Base-by-base conservation (phyloP, 2,329 filamentous ascomycete genomes). In the Byssoonygena ceratinophila region DNA sequence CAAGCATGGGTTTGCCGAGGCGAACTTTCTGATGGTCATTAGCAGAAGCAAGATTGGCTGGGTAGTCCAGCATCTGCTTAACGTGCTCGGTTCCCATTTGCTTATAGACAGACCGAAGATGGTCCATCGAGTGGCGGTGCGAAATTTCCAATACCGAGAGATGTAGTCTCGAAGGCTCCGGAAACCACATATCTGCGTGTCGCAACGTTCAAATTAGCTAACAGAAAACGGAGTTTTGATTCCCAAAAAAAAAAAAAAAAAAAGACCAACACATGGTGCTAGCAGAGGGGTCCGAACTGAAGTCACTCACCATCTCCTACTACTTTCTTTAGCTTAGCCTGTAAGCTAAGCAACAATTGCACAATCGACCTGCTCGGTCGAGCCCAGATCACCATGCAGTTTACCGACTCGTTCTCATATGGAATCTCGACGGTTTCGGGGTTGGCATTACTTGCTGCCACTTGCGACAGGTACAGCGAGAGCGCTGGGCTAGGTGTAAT, bases 361-460 rank as follows among this genome's bases (percentile, higher is more conserved):
- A 47, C 22, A 9, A 51, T 31, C 43, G 51, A 47, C 8, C 5
- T 27, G n/a, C 47, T 54, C n/a, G 53, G 47, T 7, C 53, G 47
- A 14, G 53, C 47, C 53, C 53, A 51, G 12, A 54, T 41, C 3
- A 54, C 53, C 47, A 54, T 54, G 31, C 47, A 51, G 20, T 54
- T 54, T 14, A 46, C 20, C 6, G 12, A 18, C 7, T 54, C 47
- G 11, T 51, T 39, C 20, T 41, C 12, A 43, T 54, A 54, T 6
- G n/a, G 22, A 2, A 16, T 12, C 8, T 54, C 31, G 2, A 46
- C 11, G 18, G 48, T 20, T 40, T 37, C 46, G 1, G 34, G 12
- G 4, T 14, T 23, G 5, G 8, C 3, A 7, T 32, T 39, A 2
- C 27, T 34, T 12, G n/a, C 27, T 25, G 3, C 20, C 9, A 34